A percentile compares a stretch with the other conserved stretches of the same genome.
These are phyloP conservation scores for Aspergillus nomiae DNA, from an alignment of 2,329 filamentous ascomycete species.

Conservation along the genomic window DNA sequence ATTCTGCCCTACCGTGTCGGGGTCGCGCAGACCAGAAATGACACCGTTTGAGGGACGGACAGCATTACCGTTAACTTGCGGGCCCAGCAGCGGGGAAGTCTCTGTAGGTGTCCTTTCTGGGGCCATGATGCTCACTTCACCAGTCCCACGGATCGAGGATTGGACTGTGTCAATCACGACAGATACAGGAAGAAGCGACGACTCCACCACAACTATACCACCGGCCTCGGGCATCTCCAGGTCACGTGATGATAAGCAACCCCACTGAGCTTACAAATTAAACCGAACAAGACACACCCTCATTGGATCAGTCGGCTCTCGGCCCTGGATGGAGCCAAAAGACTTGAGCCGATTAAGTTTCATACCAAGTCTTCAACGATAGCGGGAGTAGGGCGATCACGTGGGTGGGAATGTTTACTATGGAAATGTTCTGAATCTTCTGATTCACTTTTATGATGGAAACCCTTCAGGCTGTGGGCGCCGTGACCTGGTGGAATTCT, in stretches of 20 bases:
- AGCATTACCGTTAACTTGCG: conserved; percentile 28
- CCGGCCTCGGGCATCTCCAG: not conserved
- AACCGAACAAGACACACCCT: not conserved
- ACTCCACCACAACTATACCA: not conserved
- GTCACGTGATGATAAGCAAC: conserved; percentile 26
- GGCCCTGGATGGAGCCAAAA: not conserved
- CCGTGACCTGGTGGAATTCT: not conserved
- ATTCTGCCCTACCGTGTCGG: conserved; percentile 21
- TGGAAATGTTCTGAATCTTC: too few relatives aligned
- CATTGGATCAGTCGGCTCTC: not conserved
- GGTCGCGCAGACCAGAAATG: conserved; percentile 23
- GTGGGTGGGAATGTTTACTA: not conserved
- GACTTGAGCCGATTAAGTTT: not conserved
- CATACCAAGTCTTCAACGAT: not conserved
- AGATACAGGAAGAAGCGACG: not conserved
- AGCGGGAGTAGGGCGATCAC: not conserved
- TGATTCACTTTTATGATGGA: too few relatives aligned
- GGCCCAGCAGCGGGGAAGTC: conserved; percentile 49
- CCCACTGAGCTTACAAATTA: conserved; percentile 9
- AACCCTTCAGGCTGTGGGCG: not conserved
- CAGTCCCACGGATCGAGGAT: conserved; percentile 6
- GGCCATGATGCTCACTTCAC: conserved; percentile 24
- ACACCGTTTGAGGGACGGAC: conserved; percentile 23
- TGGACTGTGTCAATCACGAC: not conserved
- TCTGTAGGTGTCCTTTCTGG: conserved; percentile 34